phyloP scores from a whole-genome alignment of 495 filamentous ascomycete species.

The Sphaerosporella brunnea region DNA sequence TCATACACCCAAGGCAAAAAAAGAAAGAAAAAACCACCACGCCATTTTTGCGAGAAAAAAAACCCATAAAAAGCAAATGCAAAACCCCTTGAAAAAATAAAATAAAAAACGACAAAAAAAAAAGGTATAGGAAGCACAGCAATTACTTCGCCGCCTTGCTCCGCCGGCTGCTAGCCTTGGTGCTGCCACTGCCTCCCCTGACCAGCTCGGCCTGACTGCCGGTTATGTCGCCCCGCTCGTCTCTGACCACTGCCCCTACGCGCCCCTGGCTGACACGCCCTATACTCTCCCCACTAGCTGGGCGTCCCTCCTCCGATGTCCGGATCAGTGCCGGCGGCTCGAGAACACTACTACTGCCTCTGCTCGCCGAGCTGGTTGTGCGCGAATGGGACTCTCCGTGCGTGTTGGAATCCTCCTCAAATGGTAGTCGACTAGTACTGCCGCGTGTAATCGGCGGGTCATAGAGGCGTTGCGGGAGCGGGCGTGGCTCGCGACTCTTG shows the following conservation, averaged over 20 bases:
- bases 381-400: not conserved
- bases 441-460: constrained; percentile 12
- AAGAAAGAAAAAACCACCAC: not conserved
- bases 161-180: not conserved
- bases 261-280: constrained; percentile 11
- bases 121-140: not conserved
- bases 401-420: constrained; percentile 2
- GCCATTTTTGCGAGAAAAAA: not conserved
- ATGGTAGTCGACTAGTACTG: constrained; percentile 18
- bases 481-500: constrained; percentile 22
- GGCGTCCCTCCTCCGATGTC: constrained; percentile 12
- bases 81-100: not conserved
- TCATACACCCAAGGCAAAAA: not conserved
- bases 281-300: constrained; percentile 20
- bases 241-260: not conserved
- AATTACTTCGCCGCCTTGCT: not conserved
- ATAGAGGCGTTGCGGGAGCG: constrained; percentile 13
- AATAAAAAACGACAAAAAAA: no score
- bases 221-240: not conserved
- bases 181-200: not conserved
- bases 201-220: constrained; percentile 6
- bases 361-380: constrained; percentile 14
- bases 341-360: constrained; percentile 18
- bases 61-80: not conserved
- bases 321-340: constrained; percentile 20